Evolutionary conservation across 441 rosid species (phyloP), one percentile per base, ranked within the genome.

Genomic region (Pelargonium australe): DNA sequence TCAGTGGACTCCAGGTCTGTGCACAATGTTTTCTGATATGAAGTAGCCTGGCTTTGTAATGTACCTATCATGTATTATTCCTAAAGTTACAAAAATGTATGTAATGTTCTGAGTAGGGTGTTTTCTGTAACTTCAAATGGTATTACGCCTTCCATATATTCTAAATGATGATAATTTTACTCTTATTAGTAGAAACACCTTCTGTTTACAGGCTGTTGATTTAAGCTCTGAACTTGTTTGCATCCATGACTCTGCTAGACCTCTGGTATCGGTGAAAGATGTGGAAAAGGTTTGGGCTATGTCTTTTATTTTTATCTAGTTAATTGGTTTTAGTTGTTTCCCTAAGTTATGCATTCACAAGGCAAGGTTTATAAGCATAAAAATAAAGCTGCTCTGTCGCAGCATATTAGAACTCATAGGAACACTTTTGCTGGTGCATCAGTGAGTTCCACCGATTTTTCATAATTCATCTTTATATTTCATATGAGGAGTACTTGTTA

Each of bases 221-320:
- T 75, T 49, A 66, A 82, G 76, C 47, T 82, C 96, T 72, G 87
- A 89, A 82, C 97, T 93, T 80, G 98, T 91, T 72, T 93, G 98
- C 77, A 73, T 91, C 76, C 98, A 93, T 70, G 97, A 93, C 70
- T 93, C 98, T 16, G 97, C 98, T 4, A 88, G 98, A 74, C 98
- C 97, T 8, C 81, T 93, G 75, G 86, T 93, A 51, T 74, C 73
- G 17, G 63, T 83, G 20, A 84, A 75, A 68, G 97, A 94, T 72
- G 82, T 88, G 65, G 85, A 85, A 78, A 88, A 91, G 97, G 97
- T 91, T 47, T 40, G 79, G 34, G 10, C 67, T 23, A 5, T 11
- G 40, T 63, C 13, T 37, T 53, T 13, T 51, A 19, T 45, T 23
- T 58, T 51, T 68, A 19, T 71, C 34, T 60, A 17, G 31, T 51